A percentile compares a stretch with the other conserved stretches of the same genome.
Evolutionary conservation across 495 filamentous ascomycete genomes (phyloP).

Genomic region (Aspergillus asperescens): DNA sequence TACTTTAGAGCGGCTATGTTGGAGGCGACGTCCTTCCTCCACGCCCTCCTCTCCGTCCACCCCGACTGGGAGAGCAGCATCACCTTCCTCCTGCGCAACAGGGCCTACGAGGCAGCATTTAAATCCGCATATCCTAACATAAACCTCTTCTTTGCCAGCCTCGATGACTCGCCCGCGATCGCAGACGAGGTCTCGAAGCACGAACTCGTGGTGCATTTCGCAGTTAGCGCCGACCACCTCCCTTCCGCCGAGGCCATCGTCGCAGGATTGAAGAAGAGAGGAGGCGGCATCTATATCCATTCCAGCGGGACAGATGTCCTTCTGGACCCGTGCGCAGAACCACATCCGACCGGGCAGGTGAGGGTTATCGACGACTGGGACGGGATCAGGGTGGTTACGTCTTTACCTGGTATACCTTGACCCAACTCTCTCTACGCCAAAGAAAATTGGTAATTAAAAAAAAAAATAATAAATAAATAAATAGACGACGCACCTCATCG

Average conservation of each 20-base stretch:
- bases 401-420: background rate
- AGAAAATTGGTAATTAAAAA: background rate
- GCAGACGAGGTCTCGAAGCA: background rate
- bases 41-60: background rate
- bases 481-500: background rate
- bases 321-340: background rate
- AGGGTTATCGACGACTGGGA: background rate
- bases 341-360: background rate
- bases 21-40: background rate
- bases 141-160: background rate
- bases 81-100: no score
- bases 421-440: background rate
- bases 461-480: no score
- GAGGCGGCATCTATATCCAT: background rate
- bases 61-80: background rate
- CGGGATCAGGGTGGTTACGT: background rate
- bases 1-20: background rate
- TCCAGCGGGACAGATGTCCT: background rate
- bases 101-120: no score
- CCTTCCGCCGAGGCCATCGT: background rate
- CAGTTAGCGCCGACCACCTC: background rate
- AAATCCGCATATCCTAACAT: background rate
- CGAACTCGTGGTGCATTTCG: background rate
- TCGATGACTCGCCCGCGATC: background rate
- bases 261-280: background rate